A percentile compares a stretch with the other conserved stretches of the same genome.
These are phyloP conservation scores for Ophiognomonia clavigignenti-juglandacearum DNA, from an alignment of 2,329 filamentous ascomycete genomes.

Conservation along the genomic window DNA sequence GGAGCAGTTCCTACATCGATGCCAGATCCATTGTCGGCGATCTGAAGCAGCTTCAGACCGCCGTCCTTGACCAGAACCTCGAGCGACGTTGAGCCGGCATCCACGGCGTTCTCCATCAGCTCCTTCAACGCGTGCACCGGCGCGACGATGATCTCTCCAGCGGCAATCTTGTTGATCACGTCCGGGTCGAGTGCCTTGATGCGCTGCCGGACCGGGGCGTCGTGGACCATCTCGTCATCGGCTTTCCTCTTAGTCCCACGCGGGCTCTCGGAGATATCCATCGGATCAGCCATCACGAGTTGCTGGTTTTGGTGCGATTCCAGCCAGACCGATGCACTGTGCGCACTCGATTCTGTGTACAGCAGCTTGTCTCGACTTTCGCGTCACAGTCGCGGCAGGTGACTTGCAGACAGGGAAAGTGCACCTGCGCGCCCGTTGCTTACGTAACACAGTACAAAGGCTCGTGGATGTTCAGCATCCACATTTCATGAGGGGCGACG, in stretches of 20 bases:
- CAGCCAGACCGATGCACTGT: no score
- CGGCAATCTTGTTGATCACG: conserved; percentile 98
- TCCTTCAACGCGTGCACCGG: conserved; percentile 96
- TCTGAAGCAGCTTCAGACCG: conserved; percentile 89
- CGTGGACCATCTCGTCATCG: conserved; percentile 11
- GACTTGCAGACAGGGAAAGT: no score
- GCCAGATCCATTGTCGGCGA: conserved; percentile 94
- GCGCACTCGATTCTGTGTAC: no score
- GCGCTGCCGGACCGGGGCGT: conserved; percentile 1
- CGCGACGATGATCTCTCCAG: conserved; percentile 96
- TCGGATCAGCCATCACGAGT: conserved; percentile 31
- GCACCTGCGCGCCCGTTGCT: no score
- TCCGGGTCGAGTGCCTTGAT: conserved; percentile 76
- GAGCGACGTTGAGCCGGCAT: conserved; percentile 88
- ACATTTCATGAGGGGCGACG: no score
- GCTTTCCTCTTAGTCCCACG: conserved; percentile 48
- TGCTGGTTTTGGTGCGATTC: neutral
- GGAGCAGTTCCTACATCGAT: conserved; percentile 65
- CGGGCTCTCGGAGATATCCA: conserved; percentile 41
- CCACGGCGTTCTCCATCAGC: conserved; percentile 92
- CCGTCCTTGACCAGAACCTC: conserved; percentile 94
- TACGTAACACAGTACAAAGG: no score
- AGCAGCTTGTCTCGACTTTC: no score
- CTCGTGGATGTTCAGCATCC: no score
- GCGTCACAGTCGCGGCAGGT: no score